Evolutionary conservation across 495 filamentous ascomycete genomes (phyloP), one percentile per base, ranked within the genome.

Genomic region (Hypomontagnella submonticulosa): DNA sequence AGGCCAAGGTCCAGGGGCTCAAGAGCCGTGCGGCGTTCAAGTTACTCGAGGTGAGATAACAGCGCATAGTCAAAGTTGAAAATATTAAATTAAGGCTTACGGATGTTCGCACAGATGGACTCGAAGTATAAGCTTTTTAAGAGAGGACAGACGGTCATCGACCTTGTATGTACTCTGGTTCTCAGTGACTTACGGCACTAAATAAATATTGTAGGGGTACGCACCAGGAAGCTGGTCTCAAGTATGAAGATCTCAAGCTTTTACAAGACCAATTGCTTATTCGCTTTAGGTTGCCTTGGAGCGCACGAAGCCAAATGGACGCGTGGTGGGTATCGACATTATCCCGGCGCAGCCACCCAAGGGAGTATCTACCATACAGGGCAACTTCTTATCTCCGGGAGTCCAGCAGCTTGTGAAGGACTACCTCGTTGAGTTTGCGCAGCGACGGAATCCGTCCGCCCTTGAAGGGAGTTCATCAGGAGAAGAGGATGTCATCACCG

Each of bases 191-290:
- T 43, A 3, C 49, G 19, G 11, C 16, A 23, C 66, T 49, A 56
- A 63, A 36, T 49, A 56, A 63, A 36, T 6, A 46, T 42, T 32
- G 6, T 69, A 93, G 91, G 95, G 95, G 20, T 99, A 91, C 78
- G 95, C 95, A 4, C 95, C 95, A 12, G 95, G 96, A 0, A 89
- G 87, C 16, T 99, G 95, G 95, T 96, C 92, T 36, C 93, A 99
- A 79, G 90, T 92, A 75, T 46, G 66, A 53, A 48, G 11, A 32
- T 43, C 27, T 36, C 44, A 33, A 19, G 11, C 54, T 4, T 54
- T 50, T 11, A 47, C 16, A 4, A 12, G 12, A 6, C 15, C 7
- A 13, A 18, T 50, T 20, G 33, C 58, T 67, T 36, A 66, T 49
- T 32, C 30, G 51, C 9, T 62, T 10, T 55, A 92, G 89, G 93